Conservation (phyloP, 768 basidiomycete species). For the Trametes cinnabarina region DNA sequence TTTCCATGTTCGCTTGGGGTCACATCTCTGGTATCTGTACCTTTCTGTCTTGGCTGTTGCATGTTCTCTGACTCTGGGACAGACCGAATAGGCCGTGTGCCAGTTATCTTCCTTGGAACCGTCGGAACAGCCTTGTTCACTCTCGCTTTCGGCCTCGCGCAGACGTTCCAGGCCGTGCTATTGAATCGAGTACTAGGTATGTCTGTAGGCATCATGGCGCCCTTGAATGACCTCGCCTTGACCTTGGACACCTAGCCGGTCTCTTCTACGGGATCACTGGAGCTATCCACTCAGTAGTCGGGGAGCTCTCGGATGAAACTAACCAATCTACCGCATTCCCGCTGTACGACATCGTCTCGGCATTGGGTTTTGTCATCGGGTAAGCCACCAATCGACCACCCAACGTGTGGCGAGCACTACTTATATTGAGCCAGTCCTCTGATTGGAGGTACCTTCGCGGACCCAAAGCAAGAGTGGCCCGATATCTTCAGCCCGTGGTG, state of each 20-base stretch:
- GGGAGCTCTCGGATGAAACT: conserved; percentile 53
- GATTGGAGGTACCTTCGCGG: conserved; percentile 59
- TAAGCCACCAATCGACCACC: conserved; percentile 25
- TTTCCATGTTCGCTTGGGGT: conserved; percentile 62
- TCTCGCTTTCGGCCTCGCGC: conserved; percentile 56
- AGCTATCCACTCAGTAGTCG: conserved; percentile 42
- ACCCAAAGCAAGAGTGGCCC: conserved; percentile 49
- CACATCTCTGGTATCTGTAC: conserved; percentile 41
- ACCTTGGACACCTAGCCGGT: conserved; percentile 16
- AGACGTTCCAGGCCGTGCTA: conserved; percentile 45
- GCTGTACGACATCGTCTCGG: conserved; percentile 57
- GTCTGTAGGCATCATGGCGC: neutral
- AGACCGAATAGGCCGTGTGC: conserved; percentile 63
- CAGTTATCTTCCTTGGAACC: conserved; percentile 55
- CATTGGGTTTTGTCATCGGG: conserved; percentile 58
- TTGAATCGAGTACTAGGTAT: conserved; percentile 44
- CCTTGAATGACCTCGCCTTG: neutral
- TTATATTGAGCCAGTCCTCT: conserved; percentile 42
- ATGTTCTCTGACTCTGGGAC: neutral
- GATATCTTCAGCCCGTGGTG: conserved; percentile 46
- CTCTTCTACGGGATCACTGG: conserved; percentile 28
- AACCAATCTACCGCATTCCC: conserved; percentile 62
- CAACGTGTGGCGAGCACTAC: neutral
- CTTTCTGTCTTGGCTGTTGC: neutral
- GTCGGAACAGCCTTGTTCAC: conserved; percentile 50